phyloP scores from a whole-genome alignment of 2,329 filamentous ascomycete species.

The Nectriaceae sp. region DNA sequence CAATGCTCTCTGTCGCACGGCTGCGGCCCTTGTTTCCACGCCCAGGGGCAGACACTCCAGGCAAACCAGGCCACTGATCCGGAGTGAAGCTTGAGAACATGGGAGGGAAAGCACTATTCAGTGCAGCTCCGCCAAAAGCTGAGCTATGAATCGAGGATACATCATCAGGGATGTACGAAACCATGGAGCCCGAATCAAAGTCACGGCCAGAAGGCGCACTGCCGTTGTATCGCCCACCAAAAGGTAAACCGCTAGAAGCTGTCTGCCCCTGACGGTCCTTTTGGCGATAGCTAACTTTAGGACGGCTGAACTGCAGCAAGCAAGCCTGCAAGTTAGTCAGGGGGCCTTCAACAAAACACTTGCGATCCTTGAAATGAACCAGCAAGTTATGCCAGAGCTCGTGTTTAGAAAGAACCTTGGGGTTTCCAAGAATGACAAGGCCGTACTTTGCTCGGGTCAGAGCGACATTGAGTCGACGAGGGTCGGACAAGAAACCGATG shows the following conservation, averaged over 20 bases:
- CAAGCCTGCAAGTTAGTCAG: conserved; percentile 95
- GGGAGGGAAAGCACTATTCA: conserved; percentile 75
- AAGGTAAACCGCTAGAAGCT: conserved; percentile 39
- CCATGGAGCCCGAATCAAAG: conserved; percentile 80
- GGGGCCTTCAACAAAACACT: conserved; percentile 93
- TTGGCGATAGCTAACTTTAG: conserved; percentile 89
- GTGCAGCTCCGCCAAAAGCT: conserved; percentile 80
- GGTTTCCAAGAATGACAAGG: conserved; percentile 93
- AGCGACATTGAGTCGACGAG: conserved; percentile 94
- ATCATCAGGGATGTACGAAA: conserved; percentile 96
- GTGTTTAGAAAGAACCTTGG: conserved; percentile 96
- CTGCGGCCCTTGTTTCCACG: conserved; percentile 70
- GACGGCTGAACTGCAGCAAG: conserved; percentile 89
- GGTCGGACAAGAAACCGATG: conserved; percentile 97
- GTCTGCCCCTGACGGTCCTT: conserved; percentile 82
- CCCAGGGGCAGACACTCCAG: conserved; percentile 60
- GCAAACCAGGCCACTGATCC: conserved; percentile 85
- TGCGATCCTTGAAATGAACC: conserved; percentile 94
- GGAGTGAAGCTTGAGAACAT: conserved; percentile 93
- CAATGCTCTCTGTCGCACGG: conserved; percentile 73
- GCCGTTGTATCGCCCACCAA: conserved; percentile 45
- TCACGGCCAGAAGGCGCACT: conserved; percentile 47
- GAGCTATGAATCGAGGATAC: conserved; percentile 95
- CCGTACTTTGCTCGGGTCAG: conserved; percentile 97
- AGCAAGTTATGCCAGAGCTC: conserved; percentile 96